Conservation (phyloP, 2,329 filamentous ascomycete genomes). For the Fusarium acutatum region DNA sequence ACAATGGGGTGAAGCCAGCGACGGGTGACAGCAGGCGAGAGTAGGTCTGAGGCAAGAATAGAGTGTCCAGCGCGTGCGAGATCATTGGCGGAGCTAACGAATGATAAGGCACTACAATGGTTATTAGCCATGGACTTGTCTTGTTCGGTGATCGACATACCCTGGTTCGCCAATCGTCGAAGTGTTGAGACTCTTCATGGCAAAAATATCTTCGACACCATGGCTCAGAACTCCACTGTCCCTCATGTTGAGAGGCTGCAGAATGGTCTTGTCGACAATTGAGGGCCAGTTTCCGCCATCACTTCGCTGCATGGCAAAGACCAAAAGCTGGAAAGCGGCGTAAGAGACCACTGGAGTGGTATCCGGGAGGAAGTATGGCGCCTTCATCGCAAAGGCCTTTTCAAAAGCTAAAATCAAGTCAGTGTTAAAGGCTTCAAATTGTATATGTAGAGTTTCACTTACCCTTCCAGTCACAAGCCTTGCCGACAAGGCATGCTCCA, state of each 20-base stretch:
- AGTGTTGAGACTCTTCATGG: slow-evolving; percentile 1
- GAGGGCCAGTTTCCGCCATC: not conserved
- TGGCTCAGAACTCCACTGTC: slow-evolving; percentile 2
- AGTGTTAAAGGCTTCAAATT: rapidly evolving
- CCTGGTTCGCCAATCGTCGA: slow-evolving; percentile 23
- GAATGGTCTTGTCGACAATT: not conserved
- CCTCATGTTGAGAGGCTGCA: slow-evolving; percentile 19
- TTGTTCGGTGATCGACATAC: not conserved
- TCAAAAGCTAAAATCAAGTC: not conserved
- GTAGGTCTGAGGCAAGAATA: slow-evolving; percentile 31
- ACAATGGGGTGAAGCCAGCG: slow-evolving; percentile 44
- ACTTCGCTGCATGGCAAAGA: slow-evolving; percentile 26
- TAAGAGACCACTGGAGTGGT: slow-evolving; percentile 32
- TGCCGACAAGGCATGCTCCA: slow-evolving; percentile 6
- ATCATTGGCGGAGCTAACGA: slow-evolving; percentile 30
- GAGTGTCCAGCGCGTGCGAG: slow-evolving; percentile 31
- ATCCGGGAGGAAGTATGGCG: slow-evolving; percentile 31
- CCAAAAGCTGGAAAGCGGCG: slow-evolving; percentile 32
- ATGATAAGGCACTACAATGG: slow-evolving; percentile 12
- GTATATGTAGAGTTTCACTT: not conserved
- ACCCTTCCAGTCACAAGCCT: slow-evolving; percentile 17
- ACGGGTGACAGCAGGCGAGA: slow-evolving; percentile 36
- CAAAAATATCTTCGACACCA: not conserved
- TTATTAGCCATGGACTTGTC: rapidly evolving
- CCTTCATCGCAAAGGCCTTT: not conserved